Evolutionary conservation across 2,329 filamentous ascomycete species (phyloP), one percentile per base, ranked within the genome.

Genomic region (Fusarium floridanum): DNA sequence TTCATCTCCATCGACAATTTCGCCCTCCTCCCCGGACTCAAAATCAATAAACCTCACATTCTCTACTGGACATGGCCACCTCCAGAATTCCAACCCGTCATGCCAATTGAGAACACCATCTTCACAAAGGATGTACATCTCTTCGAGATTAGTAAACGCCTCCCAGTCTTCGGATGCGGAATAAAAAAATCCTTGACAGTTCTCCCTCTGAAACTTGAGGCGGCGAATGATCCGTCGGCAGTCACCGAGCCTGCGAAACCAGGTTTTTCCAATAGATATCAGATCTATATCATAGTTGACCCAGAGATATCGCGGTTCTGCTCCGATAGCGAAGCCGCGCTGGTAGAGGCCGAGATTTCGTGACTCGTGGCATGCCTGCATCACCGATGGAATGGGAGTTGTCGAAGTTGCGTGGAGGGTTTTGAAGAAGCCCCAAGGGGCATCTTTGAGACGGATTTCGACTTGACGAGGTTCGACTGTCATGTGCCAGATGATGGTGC

Each of bases 401-500:
- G 64, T 55, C 2, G 64, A 53, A 9, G 16, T n/a, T 11, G 1
- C 48, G 17, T 6, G 32, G 9, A 29, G 27, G 27, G 27, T 29
- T 29, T 29, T 29, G 27, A 29, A 29, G 27, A 29, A 29, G 27
- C 27, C 27, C 27, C 27, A 29, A 9, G 27, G 27, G 27, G 27
- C 27, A 29, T 29, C 27, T 29, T 29, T 29, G 27, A 29, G 27
- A 29, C 43, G 68, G 34, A 73, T 17, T 7, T 73, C 60, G 27
- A 71, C 27, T n/a, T 53, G 34, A 11, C 70, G 67, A 36, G 64
- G 60, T 16, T 68, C 60, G 8, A 63, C 39, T 9, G 61, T 56
- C 64, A 66, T 59, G 4, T 41, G 9, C 39, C 39, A 41, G 5
- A 41, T 20, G 9, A 41, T 41, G 11, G 5, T 41, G 39, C 39